These are phyloP conservation scores for Spinacia oleracea DNA, from an alignment of 179 eudicot genomes.

Conservation along the genomic window DNA sequence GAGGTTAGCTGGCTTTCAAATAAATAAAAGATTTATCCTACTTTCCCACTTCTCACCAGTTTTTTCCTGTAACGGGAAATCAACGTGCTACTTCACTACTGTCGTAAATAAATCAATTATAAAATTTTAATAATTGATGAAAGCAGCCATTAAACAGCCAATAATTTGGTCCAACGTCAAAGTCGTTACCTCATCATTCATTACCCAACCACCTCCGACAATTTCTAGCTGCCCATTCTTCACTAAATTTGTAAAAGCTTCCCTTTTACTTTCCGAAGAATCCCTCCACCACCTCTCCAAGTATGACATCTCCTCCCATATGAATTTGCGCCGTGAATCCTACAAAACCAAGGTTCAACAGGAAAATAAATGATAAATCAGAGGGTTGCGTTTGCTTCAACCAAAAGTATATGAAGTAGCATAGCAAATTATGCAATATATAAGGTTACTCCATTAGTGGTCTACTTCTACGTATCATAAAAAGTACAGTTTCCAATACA, in stretches of 20 bases:
- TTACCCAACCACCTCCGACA: constrained; percentile 99
- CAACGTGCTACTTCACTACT: background rate
- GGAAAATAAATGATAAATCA: constrained; percentile 2
- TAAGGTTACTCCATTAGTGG: background rate
- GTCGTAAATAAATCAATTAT: background rate
- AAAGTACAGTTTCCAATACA: background rate
- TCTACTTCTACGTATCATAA: background rate
- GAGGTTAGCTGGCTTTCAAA: constrained; percentile 8
- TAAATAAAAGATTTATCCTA: background rate
- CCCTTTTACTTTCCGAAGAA: constrained; percentile 66
- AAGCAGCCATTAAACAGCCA: background rate
- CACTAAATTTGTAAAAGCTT: constrained; percentile 62
- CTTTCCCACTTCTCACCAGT: background rate
- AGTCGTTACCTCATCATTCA: constrained; percentile 92
- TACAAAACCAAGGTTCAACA: constrained; percentile 36
- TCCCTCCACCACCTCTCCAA: constrained; percentile 99
- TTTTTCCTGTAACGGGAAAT: background rate
- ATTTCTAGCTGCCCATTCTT: constrained; percentile 88
- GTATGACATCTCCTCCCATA: constrained; percentile 99
- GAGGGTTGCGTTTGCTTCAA: background rate
- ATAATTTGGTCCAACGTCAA: background rate
- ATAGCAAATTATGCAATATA: background rate
- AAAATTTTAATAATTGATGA: background rate
- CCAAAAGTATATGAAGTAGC: background rate
- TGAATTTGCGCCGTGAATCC: constrained; percentile 92